Base-by-base conservation (phyloP, 2,329 filamentous ascomycete genomes). In the Rachicladosporium sp. region DNA sequence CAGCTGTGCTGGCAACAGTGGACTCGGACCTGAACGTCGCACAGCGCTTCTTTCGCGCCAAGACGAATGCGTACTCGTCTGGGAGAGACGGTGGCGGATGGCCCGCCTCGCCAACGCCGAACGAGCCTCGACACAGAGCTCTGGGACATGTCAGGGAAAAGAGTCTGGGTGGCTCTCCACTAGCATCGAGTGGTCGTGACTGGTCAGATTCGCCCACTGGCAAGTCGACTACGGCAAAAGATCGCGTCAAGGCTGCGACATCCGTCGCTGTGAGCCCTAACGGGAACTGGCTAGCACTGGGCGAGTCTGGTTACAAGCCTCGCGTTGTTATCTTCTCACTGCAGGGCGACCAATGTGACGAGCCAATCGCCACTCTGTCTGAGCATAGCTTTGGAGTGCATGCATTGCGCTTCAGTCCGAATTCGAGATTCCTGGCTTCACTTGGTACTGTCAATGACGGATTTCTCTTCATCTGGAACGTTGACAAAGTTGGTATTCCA, bases 271-370 rank as follows among this genome's bases (percentile, higher is more conserved):
- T 98, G 48, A 95, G 87, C 56, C 77, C 79, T 1, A 87, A 95
- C 62, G 88, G 84, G 27, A 82, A 76, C 51, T 93, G 82, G 56
- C 69, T 98, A 38, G 91, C 89, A 6, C 82, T 96, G 3, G 91
- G 91, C 52, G 91, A 98, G 45, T 93, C 88, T 3, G 91, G 91
- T 13, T 95, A 96, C 61, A 83, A 81, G 38, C 91, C 91, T 4
- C 75, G 91, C 38, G 86, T 98, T 13, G 69, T 96, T 42, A 80
- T 98, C 40, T 98, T 94, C 62, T 86, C 78, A 27, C 78, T 91
- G 4, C 75, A 68, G 3, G 63, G 82, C 51, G 87, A 93, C 53
- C 73, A 73, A 29, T 82, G 84, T 2, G 88, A 96, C 53, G 73
- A 73, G 1, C 91, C 91, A 2, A 69, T 95, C 5, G 83, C 87